phyloP scores from a whole-genome alignment of 164 flowering plant species.

The Tinospora cordifolia region DNA sequence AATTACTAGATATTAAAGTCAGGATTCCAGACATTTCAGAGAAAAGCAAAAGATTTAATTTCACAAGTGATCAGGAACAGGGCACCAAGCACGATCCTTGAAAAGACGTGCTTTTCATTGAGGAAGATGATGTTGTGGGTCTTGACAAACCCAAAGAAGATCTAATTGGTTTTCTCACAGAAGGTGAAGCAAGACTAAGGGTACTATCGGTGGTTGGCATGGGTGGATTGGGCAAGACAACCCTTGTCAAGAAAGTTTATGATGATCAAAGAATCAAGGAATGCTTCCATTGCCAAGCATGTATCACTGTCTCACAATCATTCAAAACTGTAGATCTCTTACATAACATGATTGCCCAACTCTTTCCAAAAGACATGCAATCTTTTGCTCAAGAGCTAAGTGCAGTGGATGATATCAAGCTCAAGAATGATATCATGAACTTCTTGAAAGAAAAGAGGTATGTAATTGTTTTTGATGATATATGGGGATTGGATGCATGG shows the following conservation, averaged over 20 bases:
- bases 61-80: no score
- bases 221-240: slow-evolving; percentile 2
- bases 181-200: not conserved
- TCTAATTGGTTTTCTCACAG: slow-evolving; percentile 1
- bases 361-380: not conserved
- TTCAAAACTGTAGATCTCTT: not conserved
- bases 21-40: no score
- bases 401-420: no score
- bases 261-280: not conserved
- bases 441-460: slow-evolving; percentile 14
- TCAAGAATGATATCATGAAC: not conserved
- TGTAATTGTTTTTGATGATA: slow-evolving; percentile 40
- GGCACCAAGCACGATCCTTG: no score
- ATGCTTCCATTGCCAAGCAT: slow-evolving; percentile 2
- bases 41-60: no score
- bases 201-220: slow-evolving; percentile 1
- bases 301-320: slow-evolving; percentile 2
- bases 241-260: slow-evolving; percentile 1
- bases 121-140: no score
- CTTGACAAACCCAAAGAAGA: slow-evolving; percentile 4
- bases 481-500: slow-evolving; percentile 27
- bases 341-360: not conserved
- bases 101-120: no score
- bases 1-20: no score
- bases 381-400: not conserved